Evolutionary conservation across 2,329 filamentous ascomycete species (phyloP), one percentile per base, ranked within the genome.

Genomic region (Pseudopithomyces chartarum): DNA sequence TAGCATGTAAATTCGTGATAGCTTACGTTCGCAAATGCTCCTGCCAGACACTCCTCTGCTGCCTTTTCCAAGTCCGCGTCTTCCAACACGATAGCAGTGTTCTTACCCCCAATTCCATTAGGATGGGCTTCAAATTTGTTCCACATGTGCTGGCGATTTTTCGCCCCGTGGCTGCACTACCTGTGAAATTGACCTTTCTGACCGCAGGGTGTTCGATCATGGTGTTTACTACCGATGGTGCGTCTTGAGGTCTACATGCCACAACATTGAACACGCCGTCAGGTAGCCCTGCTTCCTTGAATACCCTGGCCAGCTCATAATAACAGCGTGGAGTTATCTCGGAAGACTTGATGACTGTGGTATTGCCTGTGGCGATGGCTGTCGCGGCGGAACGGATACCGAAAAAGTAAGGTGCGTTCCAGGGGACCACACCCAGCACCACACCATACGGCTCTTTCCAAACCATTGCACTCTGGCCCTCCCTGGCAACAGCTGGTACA

Each of bases 41-140:
- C 91, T 81, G 93, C 90, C 88, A 95, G 91, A 61, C 90, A 90
- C 23, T 90, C 88, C 65, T 94, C 87, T 32, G 90, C 91, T 13
- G 91, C 91, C 64, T 85, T 85, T 36, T 90, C 86, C 11, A 92
- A 75, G 50, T 90, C 85, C 15, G 89, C 89, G 68, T 94, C 91
- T 1, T 90, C 89, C 1, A 95, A 84, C 38, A 96, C 81, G 51
- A 96, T 81, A n/a, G 91, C 79, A 1, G 90, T 90, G 63, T 87
- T 90, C 80, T 95, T 95, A 49, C 91, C 91, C 91, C 91, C 0
- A 95, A 82, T 77, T 96, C 91, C 88, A 95, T 91, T 15, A 62
- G 29, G 15, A 56, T 13, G 5, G 47, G 79, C 82, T 77, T 76
- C 85, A 66, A 33, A 45, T 63, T 58, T 20, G 59, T 46, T 12